Evolutionary conservation across 257 asterid species (phyloP).

Genomic region (Nyctanthes arbortristis): DNA sequence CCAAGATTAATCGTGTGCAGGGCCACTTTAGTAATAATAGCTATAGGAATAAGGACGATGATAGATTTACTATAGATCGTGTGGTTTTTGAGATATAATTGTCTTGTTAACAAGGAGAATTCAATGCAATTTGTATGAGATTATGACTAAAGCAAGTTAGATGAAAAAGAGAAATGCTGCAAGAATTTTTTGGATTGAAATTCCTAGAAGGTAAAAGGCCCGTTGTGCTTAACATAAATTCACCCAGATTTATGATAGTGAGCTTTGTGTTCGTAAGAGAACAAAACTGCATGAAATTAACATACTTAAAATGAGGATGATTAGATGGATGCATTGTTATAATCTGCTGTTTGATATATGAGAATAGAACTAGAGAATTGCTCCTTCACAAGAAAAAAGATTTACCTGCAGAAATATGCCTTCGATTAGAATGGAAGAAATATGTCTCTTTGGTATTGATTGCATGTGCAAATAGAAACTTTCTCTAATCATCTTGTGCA

Average conservation of each 20-base stretch:
- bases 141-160: background rate
- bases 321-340: background rate
- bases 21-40: no score
- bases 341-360: no score
- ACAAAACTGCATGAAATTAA: background rate
- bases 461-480: background rate
- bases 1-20: no score
- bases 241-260: background rate
- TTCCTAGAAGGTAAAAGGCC: background rate
- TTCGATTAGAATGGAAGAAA: background rate
- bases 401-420: background rate
- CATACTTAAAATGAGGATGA: background rate
- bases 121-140: no score
- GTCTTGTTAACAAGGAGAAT: no score
- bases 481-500: constrained; percentile 5
- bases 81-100: no score
- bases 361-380: background rate
- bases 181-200: background rate
- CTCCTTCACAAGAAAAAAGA: background rate
- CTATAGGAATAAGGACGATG: no score
- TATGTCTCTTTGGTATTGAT: constrained; percentile 4
- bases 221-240: background rate
- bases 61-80: no score
- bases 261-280: background rate
- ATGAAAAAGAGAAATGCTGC: background rate